phyloP scores from a whole-genome alignment of 2,329 filamentous ascomycete species.

The Onygenales sp. region DNA sequence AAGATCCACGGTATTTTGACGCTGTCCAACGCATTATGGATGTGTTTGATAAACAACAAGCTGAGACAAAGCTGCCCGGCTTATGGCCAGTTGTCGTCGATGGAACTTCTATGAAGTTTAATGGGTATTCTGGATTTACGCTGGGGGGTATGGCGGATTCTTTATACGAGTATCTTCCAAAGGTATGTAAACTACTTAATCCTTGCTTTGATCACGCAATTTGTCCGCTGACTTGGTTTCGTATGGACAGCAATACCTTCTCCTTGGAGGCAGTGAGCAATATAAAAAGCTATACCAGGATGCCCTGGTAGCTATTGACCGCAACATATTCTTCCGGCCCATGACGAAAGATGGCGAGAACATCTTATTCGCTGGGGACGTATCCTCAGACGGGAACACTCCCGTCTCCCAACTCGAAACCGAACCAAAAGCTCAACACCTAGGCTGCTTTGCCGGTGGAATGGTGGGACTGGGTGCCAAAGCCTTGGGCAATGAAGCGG shows the following conservation, averaged over 20 bases:
- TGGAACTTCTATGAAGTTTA: constrained; percentile 14
- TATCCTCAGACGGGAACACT: constrained; percentile 23
- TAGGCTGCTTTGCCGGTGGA: constrained; percentile 46
- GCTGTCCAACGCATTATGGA: constrained; percentile 24
- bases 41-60: constrained; percentile 21
- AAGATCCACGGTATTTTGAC: constrained; percentile 27
- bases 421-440: constrained; percentile 38
- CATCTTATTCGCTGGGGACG: constrained; percentile 61
- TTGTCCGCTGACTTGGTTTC: not conserved
- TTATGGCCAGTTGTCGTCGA: constrained; percentile 28
- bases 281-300: constrained; percentile 64
- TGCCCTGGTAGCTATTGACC: constrained; percentile 56
- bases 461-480: constrained; percentile 45
- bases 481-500: constrained; percentile 38
- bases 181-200: constrained; percentile 43
- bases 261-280: not conserved
- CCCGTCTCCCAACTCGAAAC: constrained; percentile 16
- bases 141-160: constrained; percentile 50
- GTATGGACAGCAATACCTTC: not conserved
- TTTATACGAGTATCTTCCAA: constrained; percentile 48
- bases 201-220: not conserved
- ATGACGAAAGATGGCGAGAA: constrained; percentile 59
- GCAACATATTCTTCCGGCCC: constrained; percentile 67
- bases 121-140: constrained; percentile 31
- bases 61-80: constrained; percentile 24